phyloP scores from a whole-genome alignment of 768 basidiomycete species.

The Agrocybe praecox region DNA sequence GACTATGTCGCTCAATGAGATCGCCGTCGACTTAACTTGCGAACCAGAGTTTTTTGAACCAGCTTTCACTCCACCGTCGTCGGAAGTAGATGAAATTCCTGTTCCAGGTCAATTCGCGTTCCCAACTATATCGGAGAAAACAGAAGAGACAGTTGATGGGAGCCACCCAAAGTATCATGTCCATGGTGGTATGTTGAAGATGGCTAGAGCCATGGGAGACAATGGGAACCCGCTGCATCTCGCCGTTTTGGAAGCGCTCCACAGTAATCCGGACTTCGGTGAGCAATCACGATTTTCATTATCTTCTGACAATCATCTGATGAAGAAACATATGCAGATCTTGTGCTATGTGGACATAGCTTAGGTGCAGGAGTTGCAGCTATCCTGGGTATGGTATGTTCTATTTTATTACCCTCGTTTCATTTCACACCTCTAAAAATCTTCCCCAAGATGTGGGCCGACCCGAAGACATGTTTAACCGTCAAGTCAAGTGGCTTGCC shows the following conservation, averaged over 20 bases:
- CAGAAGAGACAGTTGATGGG: slow-evolving; percentile 20
- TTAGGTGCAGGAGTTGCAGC: slow-evolving; percentile 83
- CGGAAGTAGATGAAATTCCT: slow-evolving; percentile 31
- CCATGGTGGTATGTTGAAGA: slow-evolving; percentile 79
- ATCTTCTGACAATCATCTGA: not conserved
- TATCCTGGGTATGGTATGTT: slow-evolving; percentile 64
- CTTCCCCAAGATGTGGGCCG: slow-evolving; percentile 75
- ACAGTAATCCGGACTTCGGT: slow-evolving; percentile 75
- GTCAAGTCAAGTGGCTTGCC: slow-evolving; percentile 72
- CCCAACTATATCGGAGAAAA: slow-evolving; percentile 29
- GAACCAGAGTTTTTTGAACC: slow-evolving; percentile 70
- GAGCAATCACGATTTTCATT: slow-evolving; percentile 25
- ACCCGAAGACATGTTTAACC: slow-evolving; percentile 75
- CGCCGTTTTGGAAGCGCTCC: slow-evolving; percentile 71
- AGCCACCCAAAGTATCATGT: slow-evolving; percentile 52
- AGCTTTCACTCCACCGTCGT: slow-evolving; percentile 36
- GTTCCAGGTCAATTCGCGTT: slow-evolving; percentile 40
- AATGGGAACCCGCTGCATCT: slow-evolving; percentile 76
- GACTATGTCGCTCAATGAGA: slow-evolving; percentile 86
- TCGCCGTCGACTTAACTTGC: slow-evolving; percentile 85
- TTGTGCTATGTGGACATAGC: slow-evolving; percentile 83
- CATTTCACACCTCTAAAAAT: not conserved
- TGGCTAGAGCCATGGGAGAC: slow-evolving; percentile 80
- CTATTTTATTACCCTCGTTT: not conserved
- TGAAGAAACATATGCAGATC: slow-evolving; percentile 39